These are phyloP conservation scores for Acanthochlamys bracteata DNA, from an alignment of 106 monocot species.

Conservation along the genomic window DNA sequence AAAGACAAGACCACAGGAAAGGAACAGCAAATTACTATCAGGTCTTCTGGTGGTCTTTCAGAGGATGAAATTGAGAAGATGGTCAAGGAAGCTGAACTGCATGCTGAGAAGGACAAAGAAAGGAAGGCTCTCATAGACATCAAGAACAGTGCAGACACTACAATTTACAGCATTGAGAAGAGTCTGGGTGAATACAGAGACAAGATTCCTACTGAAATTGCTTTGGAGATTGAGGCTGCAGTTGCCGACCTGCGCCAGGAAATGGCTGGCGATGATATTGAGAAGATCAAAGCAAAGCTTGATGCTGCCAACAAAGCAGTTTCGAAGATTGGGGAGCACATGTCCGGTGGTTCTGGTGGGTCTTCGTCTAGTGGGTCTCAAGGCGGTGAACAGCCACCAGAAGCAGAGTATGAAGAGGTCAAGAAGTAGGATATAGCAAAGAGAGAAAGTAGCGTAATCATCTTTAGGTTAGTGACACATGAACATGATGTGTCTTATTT, in stretches of 20 bases:
- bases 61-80: conserved; percentile 15
- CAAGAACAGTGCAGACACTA: conserved; percentile 13
- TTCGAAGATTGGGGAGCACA: conserved; percentile 13
- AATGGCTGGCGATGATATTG: conserved; percentile 6
- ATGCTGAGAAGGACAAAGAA: conserved; percentile 7
- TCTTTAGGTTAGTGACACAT: not conserved
- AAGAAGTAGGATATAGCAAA: conserved; percentile 6
- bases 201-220: conserved; percentile 11
- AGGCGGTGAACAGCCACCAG: conserved; percentile 5
- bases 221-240: conserved; percentile 10
- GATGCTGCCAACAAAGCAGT: conserved; percentile 14
- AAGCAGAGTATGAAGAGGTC: conserved; percentile 11
- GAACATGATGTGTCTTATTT: not conserved
- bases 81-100: conserved; percentile 7
- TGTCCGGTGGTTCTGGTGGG: conserved; percentile 8
- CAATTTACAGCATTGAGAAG: conserved; percentile 15
- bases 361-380: conserved; percentile 7
- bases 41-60: conserved; percentile 13
- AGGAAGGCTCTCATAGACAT: conserved; percentile 14
- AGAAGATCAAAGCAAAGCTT: conserved; percentile 8
- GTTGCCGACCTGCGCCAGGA: conserved; percentile 6
- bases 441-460: not conserved
- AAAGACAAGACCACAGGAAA: conserved; percentile 9
- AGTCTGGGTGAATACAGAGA: conserved; percentile 7
- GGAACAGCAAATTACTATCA: conserved; percentile 10